A percentile compares a stretch with the other conserved stretches of the same genome.
These are phyloP conservation scores for Escovopsis sp. DNA, from an alignment of 2,329 filamentous ascomycete genomes.

Conservation along the genomic window DNA sequence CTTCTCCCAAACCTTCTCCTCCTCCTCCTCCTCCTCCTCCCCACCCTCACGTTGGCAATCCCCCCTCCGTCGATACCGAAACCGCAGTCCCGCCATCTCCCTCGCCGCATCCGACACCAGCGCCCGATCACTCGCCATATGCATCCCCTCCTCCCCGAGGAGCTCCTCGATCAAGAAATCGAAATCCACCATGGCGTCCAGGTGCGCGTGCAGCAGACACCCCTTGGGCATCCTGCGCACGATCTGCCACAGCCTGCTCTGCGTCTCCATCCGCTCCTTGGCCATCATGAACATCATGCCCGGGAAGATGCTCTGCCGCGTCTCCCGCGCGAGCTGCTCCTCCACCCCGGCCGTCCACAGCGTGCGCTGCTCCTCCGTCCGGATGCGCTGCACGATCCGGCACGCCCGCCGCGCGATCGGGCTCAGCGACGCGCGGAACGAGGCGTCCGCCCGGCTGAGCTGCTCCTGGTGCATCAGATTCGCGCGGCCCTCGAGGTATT, in stretches of 20 bases:
- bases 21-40: slow-evolving; percentile 20
- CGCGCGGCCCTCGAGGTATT: slow-evolving; percentile 63
- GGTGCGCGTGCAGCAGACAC: slow-evolving; percentile 67
- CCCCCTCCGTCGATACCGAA: too few species aligned
- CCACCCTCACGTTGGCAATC: too few species aligned
- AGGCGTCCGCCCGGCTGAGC: slow-evolving; percentile 57
- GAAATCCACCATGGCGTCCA: slow-evolving; percentile 83
- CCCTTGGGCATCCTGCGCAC: slow-evolving; percentile 82
- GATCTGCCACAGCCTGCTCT: slow-evolving; percentile 72
- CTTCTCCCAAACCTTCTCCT: too few species aligned
- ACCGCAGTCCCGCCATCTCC: slow-evolving; percentile 40
- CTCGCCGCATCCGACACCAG: slow-evolving; percentile 39
- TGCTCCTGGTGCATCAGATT: slow-evolving; percentile 69
- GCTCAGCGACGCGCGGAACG: slow-evolving; percentile 60
- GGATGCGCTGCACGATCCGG: slow-evolving; percentile 64
- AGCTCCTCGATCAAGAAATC: slow-evolving; percentile 63
- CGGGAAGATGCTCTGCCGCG: slow-evolving; percentile 54
- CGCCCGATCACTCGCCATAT: slow-evolving; percentile 45
- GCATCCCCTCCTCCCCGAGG: slow-evolving; percentile 57
- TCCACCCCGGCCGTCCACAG: slow-evolving; percentile 66
- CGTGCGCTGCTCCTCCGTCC: slow-evolving; percentile 57
- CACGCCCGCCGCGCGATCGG: slow-evolving; percentile 66
- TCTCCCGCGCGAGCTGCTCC: slow-evolving; percentile 47
- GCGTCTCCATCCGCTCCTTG: slow-evolving; percentile 64
- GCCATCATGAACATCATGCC: slow-evolving; percentile 90